A percentile compares a stretch with the other conserved stretches of the same genome.
phyloP scores from a whole-genome alignment of 1,284 basidiomycete genomes.

The Apiotrichum gamsii region DNA sequence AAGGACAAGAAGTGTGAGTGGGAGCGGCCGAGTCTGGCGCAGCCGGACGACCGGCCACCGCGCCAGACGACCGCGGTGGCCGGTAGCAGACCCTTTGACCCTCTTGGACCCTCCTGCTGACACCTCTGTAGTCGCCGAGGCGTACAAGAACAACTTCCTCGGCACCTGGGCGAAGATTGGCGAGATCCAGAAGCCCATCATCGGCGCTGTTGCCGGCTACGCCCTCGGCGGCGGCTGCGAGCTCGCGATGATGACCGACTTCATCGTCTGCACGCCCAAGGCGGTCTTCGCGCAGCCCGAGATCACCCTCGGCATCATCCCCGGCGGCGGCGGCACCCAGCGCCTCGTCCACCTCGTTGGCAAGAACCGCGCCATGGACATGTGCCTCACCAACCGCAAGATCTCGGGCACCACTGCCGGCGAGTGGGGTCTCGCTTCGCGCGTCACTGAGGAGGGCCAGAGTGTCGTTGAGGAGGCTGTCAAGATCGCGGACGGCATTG shows the following conservation, averaged over 20 bases:
- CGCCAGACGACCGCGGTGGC: too few relatives aligned
- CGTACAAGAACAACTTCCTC: constrained; percentile 83
- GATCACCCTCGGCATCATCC: constrained; percentile 82
- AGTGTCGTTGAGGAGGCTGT: constrained; percentile 29
- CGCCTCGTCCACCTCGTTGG: constrained; percentile 76
- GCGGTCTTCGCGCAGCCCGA: constrained; percentile 67
- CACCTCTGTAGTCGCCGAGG: constrained; percentile 62
- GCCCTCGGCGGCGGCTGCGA: constrained; percentile 89
- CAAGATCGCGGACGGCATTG: constrained; percentile 38
- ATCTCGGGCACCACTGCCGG: constrained; percentile 61
- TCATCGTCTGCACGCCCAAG: constrained; percentile 72
- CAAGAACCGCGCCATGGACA: constrained; percentile 73
- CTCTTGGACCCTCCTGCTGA: not conserved
- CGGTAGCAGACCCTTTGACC: not conserved
- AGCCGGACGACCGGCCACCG: too few relatives aligned
- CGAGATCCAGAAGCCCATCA: constrained; percentile 79
- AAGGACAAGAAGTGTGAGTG: constrained; percentile 67
- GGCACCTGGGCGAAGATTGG: constrained; percentile 78
- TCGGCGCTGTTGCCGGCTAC: constrained; percentile 92
- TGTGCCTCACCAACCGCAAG: constrained; percentile 70
- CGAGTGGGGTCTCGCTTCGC: constrained; percentile 80
- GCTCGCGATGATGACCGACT: constrained; percentile 75
- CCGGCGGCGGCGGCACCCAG: constrained; percentile 91
- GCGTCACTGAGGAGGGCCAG: constrained; percentile 57
- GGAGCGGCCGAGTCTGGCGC: too few relatives aligned